Percentiles rank a stretch among this genome's conserved stretches.
phyloP scores from a whole-genome alignment of 805 yeast genomes.

The Debaryomyces castellii region DNA sequence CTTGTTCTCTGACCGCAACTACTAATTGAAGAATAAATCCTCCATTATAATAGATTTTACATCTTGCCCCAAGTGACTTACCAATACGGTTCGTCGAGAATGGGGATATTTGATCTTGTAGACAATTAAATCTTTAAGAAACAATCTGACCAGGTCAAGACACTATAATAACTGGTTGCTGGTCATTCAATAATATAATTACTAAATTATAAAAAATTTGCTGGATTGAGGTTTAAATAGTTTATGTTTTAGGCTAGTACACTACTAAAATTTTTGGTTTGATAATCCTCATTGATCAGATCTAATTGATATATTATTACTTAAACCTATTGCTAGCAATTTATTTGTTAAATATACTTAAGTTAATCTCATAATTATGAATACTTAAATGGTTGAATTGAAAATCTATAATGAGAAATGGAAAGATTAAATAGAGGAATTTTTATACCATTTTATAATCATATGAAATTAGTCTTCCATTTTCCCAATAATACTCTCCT shows the following conservation, averaged over 20 bases:
- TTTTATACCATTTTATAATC: background rate
- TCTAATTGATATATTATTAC: background rate
- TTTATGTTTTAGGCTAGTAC: background rate
- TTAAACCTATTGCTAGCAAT: background rate
- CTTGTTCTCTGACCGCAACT: conserved; percentile 11
- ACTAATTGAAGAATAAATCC: conserved; percentile 6
- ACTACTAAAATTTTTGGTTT: background rate
- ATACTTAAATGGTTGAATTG: background rate
- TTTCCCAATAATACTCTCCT: conserved; percentile 35
- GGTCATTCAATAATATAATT: background rate
- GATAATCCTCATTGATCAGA: background rate
- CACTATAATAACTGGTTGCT: conserved; percentile 8
- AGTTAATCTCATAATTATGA: background rate
- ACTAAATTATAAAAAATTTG: background rate
- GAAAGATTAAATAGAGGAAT: background rate
- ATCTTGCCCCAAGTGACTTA: conserved; percentile 37
- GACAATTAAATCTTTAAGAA: background rate
- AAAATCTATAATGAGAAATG: background rate
- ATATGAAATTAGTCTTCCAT: conserved; percentile 23
- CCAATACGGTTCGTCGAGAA: conserved; percentile 44
- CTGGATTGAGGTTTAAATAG: background rate
- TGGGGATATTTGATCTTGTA: conserved; percentile 29
- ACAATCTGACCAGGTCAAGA: conserved; percentile 17
- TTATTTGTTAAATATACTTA: background rate
- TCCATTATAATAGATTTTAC: conserved; percentile 5